Conservation (phyloP, 805 yeast genomes). For the Cyberlindnera americana region DNA sequence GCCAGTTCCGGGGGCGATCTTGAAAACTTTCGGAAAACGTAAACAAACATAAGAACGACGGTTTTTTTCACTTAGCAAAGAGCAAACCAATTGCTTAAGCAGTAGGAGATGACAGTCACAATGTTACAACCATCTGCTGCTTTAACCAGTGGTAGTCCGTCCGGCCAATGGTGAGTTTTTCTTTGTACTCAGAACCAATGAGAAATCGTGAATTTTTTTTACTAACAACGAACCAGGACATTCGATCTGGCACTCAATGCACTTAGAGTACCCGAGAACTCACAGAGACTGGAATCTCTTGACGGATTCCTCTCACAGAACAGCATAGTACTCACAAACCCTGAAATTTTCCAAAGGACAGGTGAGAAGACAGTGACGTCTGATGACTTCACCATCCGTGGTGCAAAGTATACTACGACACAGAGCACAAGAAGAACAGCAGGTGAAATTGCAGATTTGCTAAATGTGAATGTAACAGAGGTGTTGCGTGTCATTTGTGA, state of each 20-base stretch:
- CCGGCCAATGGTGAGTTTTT: constrained; percentile 6
- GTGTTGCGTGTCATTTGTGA: constrained; percentile 45
- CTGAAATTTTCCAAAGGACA: constrained; percentile 7
- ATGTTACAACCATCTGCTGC: background rate
- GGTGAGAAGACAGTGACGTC: constrained; percentile 3
- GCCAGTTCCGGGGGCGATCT: too few species aligned
- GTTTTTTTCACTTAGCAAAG: too few species aligned
- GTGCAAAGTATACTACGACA: constrained; percentile 35
- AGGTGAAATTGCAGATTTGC: constrained; percentile 33
- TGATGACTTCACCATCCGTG: constrained; percentile 37
- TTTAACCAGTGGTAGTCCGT: background rate
- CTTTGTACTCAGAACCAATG: too few species aligned
- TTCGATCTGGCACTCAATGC: constrained; percentile 25
- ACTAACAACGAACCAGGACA: constrained; percentile 21
- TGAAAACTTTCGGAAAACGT: constrained; percentile 12
- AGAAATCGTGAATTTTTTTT: too few species aligned
- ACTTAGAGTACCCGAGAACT: constrained; percentile 14
- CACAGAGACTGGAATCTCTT: constrained; percentile 17
- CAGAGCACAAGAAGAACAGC: constrained; percentile 38
- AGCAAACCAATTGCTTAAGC: too few species aligned
- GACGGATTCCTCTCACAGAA: constrained; percentile 19
- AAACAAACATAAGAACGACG: too few species aligned
- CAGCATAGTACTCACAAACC: constrained; percentile 10
- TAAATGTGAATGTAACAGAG: constrained; percentile 43
- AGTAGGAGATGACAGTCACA: background rate